Base-by-base conservation (phyloP, 371 early-diverging fungal genomes). In the Mortierella sp. region DNA sequence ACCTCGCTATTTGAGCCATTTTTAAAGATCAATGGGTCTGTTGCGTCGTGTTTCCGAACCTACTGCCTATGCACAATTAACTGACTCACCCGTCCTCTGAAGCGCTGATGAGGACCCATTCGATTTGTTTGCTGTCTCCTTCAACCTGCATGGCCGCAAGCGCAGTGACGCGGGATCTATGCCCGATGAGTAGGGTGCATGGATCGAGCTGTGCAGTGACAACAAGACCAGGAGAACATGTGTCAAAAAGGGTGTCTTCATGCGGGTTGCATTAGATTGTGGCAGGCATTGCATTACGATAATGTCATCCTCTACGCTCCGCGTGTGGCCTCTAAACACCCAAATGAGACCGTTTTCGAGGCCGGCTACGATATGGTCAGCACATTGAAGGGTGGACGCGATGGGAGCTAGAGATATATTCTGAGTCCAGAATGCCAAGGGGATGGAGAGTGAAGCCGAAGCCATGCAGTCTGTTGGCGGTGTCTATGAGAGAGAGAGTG, bases 21-120 rank as follows among this genome's bases (percentile, higher is more conserved):
- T 4, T 7, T 11, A 34, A 14, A 34, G 14, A 14, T 34, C 37
- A 34, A 14, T 7, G 14, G 7, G 14, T 34, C 14, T 7, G 37
- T 34, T 14, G 37, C 37, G 4, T 7, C 11, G n/a, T n/a, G n/a
- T n/a, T n/a, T n/a, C n/a, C n/a, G n/a, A n/a, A n/a, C n/a, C n/a
- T n/a, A n/a, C n/a, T n/a, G n/a, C n/a, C n/a, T n/a, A n/a, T n/a
- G n/a, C n/a, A n/a, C n/a, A n/a, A n/a, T n/a, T n/a, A n/a, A n/a
- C n/a, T n/a, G 32, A 12, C 51, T 63, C 82, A 91, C 90, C 92
- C 92, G 53, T 88, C 88, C 53, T 88, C 87, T 0, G 90, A 81
- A 4, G 87, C 91, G 47, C 89, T 87, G 23, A 90, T 70, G 15
- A 90, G 56, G 6, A 88, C 79, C 79, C 88, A 87, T 46, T 89